These are phyloP conservation scores for Peribolospora baueri DNA, from an alignment of 768 basidiomycete species.

Conservation along the genomic window DNA sequence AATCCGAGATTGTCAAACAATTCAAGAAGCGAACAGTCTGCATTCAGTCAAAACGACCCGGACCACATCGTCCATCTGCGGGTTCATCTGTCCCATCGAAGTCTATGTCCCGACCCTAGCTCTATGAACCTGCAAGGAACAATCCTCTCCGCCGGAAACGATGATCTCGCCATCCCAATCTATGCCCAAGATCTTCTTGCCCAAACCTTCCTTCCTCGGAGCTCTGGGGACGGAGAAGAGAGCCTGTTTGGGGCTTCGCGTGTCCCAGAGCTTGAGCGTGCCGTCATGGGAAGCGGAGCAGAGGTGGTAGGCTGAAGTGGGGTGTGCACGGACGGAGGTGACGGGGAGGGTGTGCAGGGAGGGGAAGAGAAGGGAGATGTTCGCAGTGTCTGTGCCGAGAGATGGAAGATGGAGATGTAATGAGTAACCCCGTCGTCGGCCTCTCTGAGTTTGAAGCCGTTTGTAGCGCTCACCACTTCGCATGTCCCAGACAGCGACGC, in stretches of 20 bases:
- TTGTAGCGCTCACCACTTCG: too few relatives aligned
- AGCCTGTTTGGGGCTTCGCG: slow-evolving; percentile 23
- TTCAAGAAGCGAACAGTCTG: too few relatives aligned
- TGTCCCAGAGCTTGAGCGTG: slow-evolving; percentile 23
- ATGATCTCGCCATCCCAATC: slow-evolving; percentile 25
- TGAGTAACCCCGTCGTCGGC: not conserved
- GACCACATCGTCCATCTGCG: too few relatives aligned
- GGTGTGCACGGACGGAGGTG: slow-evolving; percentile 20
- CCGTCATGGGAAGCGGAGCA: slow-evolving; percentile 21
- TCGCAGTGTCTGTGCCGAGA: slow-evolving; percentile 14
- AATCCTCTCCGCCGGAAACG: slow-evolving; percentile 24
- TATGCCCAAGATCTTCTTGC: slow-evolving; percentile 19
- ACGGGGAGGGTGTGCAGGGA: slow-evolving; percentile 19
- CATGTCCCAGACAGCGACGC: slow-evolving; percentile 3
- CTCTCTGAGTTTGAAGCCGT: too few relatives aligned
- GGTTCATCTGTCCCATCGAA: too few relatives aligned
- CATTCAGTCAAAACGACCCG: too few relatives aligned
- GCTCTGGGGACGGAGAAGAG: slow-evolving; percentile 21
- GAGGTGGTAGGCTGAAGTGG: slow-evolving; percentile 21
- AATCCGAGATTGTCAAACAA: too few relatives aligned
- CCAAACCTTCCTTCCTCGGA: slow-evolving; percentile 15
- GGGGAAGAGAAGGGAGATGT: slow-evolving; percentile 21
- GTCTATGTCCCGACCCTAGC: too few relatives aligned
- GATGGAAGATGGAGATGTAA: not conserved
- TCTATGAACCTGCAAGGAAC: too few relatives aligned